Base-by-base conservation (phyloP, 108 stramenopile species). In the Nitzschia sp. region DNA sequence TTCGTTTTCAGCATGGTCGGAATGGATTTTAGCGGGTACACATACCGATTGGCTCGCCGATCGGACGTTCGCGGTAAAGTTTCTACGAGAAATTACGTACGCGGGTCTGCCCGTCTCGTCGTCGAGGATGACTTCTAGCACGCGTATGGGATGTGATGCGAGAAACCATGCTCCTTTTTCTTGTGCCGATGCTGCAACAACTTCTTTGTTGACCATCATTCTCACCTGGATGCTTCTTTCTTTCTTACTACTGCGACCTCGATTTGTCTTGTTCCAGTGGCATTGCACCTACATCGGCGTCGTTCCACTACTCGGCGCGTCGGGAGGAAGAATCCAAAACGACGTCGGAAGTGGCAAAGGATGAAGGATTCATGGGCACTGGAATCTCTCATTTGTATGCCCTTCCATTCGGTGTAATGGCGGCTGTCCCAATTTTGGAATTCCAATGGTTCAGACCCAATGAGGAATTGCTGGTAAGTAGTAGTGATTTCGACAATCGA, bases 361-460 rank as follows among this genome's bases (percentile, higher is more conserved):
- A 76, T 42, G 86, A 80, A 27, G 82, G 90, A 35, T 82, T 91
- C 28, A 77, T 92, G 67, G 87, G 85, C 42, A 81, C 85, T 54
- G 90, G 90, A 61, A 64, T 88, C 27, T 82, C 81, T 53, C 85
- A 89, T 36, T 82, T 84, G 72, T 94, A 85, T 71, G 85, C 88
- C 46, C 75, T 95, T 58, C 91, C 94, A 54, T 65, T 86, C 26
- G 94, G 94, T 67, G 59, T 95, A 21, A 77, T 82, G 36, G 78
- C 86, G 27, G 91, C 91, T 18, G 87, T 95, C 68, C 94, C 94
- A n/a, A 76, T 88, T 47, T 64, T 93, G 23, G 77, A 89, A 56
- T 86, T 86, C 71, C 83, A 95, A 70, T 88, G 85, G 82, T 88
- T 85, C 70, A 69, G 91, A 18, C 70, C 91, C 69, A 91, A 92